A percentile compares a stretch with the other conserved stretches of the same genome.
These are phyloP conservation scores for Echinochloa phyllopogon DNA, from an alignment of 176 grass and related monocot species.

Conservation along the genomic window DNA sequence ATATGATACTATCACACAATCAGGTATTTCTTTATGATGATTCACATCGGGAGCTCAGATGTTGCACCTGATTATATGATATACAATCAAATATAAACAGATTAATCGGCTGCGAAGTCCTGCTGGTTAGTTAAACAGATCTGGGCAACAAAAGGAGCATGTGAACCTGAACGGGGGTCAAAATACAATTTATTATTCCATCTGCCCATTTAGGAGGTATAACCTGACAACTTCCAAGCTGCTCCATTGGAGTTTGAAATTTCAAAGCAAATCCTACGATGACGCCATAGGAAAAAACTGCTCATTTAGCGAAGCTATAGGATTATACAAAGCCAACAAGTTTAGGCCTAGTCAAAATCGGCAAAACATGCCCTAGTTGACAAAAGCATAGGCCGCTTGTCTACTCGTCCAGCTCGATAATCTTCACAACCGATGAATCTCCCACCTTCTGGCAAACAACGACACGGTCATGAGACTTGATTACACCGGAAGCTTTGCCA, in stretches of 20 bases:
- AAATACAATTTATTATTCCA: constrained; percentile 43
- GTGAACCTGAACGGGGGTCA: not conserved
- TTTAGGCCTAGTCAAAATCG: constrained; percentile 42
- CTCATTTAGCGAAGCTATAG: constrained; percentile 31
- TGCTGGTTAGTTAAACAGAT: too few relatives aligned
- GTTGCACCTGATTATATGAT: too few relatives aligned
- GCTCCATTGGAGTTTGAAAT: not conserved
- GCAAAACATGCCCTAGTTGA: constrained; percentile 25
- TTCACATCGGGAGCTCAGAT: too few relatives aligned
- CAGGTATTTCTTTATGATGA: too few relatives aligned
- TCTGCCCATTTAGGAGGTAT: not conserved
- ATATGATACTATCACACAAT: too few relatives aligned
- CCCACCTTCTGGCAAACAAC: constrained; percentile 97
- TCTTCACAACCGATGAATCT: constrained; percentile 96
- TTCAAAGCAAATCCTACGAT: constrained; percentile 25
- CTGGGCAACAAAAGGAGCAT: not conserved
- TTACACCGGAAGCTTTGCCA: constrained; percentile 79
- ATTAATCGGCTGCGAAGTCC: too few relatives aligned
- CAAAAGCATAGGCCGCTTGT: constrained; percentile 18
- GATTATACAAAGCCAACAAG: constrained; percentile 44
- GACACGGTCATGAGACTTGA: constrained; percentile 94
- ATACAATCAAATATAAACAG: too few relatives aligned
- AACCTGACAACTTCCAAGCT: constrained; percentile 5
- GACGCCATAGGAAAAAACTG: constrained; percentile 36
- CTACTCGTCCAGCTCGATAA: constrained; percentile 94